Percentiles rank a stretch among this genome's conserved stretches.
phyloP scores from a whole-genome alignment of 805 yeast genomes.

The Phaffomyces thermotolerans region DNA sequence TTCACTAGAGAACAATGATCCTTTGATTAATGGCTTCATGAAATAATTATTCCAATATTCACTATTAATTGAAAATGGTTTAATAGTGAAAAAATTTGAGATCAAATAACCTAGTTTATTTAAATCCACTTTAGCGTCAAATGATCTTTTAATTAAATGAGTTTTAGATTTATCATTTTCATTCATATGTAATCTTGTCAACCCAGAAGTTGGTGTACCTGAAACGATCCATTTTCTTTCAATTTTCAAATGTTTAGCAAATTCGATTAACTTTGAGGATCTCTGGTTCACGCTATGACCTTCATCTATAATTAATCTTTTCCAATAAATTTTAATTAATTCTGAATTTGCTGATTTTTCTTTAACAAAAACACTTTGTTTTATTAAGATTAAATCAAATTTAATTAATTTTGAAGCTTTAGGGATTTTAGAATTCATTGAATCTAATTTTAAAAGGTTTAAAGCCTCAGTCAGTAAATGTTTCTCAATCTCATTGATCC shows the following conservation, averaged over 20 bases:
- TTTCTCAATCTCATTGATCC: constrained; percentile 52
- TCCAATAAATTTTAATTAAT: constrained; percentile 49
- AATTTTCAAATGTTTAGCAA: constrained; percentile 41
- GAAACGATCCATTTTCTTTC: constrained; percentile 71
- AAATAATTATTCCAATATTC: constrained; percentile 42
- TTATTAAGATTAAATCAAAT: constrained; percentile 48
- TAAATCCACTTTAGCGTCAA: constrained; percentile 48
- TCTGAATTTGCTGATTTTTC: constrained; percentile 30
- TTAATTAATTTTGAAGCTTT: constrained; percentile 29
- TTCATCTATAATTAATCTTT: constrained; percentile 66
- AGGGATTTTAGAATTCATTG: constrained; percentile 18
- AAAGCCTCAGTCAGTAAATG: constrained; percentile 40
- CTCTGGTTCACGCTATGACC: constrained; percentile 59
- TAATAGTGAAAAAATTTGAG: constrained; percentile 46
- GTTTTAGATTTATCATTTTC: constrained; percentile 19
- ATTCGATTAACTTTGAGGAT: constrained; percentile 39
- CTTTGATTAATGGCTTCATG: constrained; percentile 40
- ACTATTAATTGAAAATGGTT: constrained; percentile 46
- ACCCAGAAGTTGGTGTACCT: constrained; percentile 71
- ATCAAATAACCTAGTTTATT: constrained; percentile 45
- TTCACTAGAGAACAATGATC: constrained; percentile 32
- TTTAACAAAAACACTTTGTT: constrained; percentile 38
- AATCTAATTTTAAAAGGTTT: constrained; percentile 26
- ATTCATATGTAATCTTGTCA: constrained; percentile 46
- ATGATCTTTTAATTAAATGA: constrained; percentile 42